Percentiles rank a stretch among this genome's conserved stretches.
Conservation (phyloP, 768 basidiomycete genomes). For the Kwoniella pini region DNA sequence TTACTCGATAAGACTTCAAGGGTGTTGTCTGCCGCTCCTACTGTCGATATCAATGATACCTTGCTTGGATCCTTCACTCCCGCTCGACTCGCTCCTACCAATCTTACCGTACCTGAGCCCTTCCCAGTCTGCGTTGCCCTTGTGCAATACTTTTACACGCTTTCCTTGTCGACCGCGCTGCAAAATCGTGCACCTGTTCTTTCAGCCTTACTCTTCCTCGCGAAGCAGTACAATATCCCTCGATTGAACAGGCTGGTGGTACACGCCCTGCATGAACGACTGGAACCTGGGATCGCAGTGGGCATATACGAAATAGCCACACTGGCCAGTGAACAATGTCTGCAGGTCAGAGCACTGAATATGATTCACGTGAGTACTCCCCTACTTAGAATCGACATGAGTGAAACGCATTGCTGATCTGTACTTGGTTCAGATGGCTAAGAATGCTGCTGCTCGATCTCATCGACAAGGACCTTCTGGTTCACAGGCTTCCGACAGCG, state of each 20-base stretch:
- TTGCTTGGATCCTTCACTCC: conserved; percentile 36
- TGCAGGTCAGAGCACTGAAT: conserved; percentile 76
- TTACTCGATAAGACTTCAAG: conserved; percentile 13
- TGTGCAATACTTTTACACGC: conserved; percentile 90
- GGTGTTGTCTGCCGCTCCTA: conserved; percentile 25
- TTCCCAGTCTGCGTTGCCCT: conserved; percentile 85
- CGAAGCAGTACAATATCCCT: conserved; percentile 75
- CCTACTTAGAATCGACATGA: too few species aligned
- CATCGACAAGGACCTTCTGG: conserved; percentile 31
- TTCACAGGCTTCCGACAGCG: conserved; percentile 7
- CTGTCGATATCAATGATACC: conserved; percentile 37
- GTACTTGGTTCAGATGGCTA: conserved; percentile 22
- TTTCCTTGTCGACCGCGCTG: conserved; percentile 79
- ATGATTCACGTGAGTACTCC: conserved; percentile 33
- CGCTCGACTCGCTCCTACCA: conserved; percentile 72
- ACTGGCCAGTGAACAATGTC: conserved; percentile 78
- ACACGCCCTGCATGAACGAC: conserved; percentile 87
- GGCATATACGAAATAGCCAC: conserved; percentile 95
- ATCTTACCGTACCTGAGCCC: conserved; percentile 80
- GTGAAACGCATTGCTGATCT: too few species aligned
- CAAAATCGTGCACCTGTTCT: conserved; percentile 89
- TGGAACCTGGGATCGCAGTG: conserved; percentile 81
- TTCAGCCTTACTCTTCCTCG: conserved; percentile 78
- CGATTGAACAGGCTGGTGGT: conserved; percentile 79
- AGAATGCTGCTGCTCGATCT: conserved; percentile 18